phyloP scores from a whole-genome alignment of 192 early-diverging fungal species.

The Gaertneriomyces sp. region DNA sequence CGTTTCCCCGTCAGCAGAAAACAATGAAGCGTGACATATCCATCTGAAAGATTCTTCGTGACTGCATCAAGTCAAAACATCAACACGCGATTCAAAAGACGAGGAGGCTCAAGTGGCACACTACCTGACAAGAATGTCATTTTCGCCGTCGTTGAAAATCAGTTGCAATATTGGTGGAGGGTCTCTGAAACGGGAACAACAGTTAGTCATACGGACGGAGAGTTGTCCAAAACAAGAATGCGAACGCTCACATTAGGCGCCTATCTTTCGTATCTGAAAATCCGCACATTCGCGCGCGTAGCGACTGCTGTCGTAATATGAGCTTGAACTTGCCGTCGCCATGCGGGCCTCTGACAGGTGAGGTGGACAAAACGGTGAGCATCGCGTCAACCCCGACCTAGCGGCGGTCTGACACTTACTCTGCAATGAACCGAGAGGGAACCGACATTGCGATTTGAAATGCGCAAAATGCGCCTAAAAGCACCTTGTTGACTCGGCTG shows the following conservation, averaged over 20 bases:
- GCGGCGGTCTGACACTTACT: too few species aligned
- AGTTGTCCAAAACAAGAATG: not conserved
- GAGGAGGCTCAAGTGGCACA: not conserved
- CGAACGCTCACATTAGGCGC: slow-evolving; percentile 29
- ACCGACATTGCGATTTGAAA: too few species aligned
- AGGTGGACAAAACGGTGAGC: too few species aligned
- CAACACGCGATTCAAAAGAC: not conserved
- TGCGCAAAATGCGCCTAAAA: too few species aligned
- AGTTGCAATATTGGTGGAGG: slow-evolving; percentile 39
- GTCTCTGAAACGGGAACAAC: slow-evolving; percentile 21
- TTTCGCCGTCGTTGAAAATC: slow-evolving; percentile 4
- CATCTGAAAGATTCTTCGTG: slow-evolving; percentile 1
- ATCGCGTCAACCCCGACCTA: too few species aligned
- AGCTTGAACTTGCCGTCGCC: slow-evolving; percentile 14
- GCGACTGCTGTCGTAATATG: slow-evolving; percentile 38
- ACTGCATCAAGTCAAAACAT: not conserved
- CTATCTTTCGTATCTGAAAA: slow-evolving; percentile 40
- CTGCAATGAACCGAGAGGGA: too few species aligned
- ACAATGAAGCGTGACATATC: slow-evolving; percentile 39
- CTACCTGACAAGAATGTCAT: slow-evolving; percentile 19
- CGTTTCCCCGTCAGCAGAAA: slow-evolving; percentile 23
- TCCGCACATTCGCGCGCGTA: slow-evolving; percentile 42
- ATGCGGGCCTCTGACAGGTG: not conserved
- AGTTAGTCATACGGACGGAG: not conserved
- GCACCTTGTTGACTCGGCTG: too few species aligned